phyloP scores from a whole-genome alignment of 495 filamentous ascomycete genomes.

The Acidiella bohemica region DNA sequence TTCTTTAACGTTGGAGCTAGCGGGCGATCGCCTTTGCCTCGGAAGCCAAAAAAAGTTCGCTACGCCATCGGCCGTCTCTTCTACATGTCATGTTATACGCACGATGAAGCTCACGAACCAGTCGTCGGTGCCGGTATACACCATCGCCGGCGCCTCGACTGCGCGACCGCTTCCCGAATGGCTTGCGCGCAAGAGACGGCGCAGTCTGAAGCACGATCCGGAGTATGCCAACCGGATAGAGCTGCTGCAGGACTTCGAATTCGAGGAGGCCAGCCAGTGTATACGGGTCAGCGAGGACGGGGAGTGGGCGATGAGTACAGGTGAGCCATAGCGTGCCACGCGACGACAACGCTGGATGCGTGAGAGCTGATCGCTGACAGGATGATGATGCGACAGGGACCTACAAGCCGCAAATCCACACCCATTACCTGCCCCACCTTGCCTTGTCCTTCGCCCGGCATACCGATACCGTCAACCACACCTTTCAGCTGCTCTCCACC shows the following conservation, averaged over 20 bases:
- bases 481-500: conserved; percentile 78
- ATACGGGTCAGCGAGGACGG: conserved; percentile 88
- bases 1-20: not conserved
- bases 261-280: conserved; percentile 93
- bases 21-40: not conserved
- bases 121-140: conserved; percentile 86
- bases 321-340: conserved; percentile 30
- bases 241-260: conserved; percentile 93
- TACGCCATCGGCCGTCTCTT: not conserved
- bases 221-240: conserved; percentile 91
- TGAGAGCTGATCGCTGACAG: conserved; percentile 8
- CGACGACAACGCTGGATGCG: not conserved
- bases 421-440: conserved; percentile 83
- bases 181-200: conserved; percentile 78
- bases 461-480: conserved; percentile 84
- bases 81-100: not conserved
- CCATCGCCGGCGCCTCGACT: conserved; percentile 82
- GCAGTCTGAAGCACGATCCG: conserved; percentile 82
- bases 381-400: conserved; percentile 37
- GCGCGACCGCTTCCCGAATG: conserved; percentile 89
- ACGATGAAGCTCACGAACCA: conserved; percentile 83
- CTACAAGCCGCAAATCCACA: conserved; percentile 95
- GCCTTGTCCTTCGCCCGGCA: conserved; percentile 87
- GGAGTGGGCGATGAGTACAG: conserved; percentile 96
- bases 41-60: conserved; percentile 1